Base-by-base conservation (phyloP, 257 asterid genomes). In the Nicotiana obtusifolia region DNA sequence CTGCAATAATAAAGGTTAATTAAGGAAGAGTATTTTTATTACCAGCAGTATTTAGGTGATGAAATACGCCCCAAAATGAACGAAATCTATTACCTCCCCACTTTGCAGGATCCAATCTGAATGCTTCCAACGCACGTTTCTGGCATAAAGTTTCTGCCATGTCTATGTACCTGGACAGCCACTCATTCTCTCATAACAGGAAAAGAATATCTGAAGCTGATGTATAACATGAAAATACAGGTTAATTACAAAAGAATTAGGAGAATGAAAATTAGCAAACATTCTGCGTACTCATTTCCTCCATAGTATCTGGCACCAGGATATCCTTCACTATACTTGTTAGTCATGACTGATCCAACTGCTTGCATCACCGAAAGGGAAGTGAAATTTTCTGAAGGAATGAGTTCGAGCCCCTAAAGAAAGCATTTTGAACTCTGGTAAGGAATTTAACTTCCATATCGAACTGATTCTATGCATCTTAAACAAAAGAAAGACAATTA, bases 231-330 rank as follows among this genome's bases (percentile, higher is more conserved):
- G 49, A 37, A 20, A 53, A 35, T 60, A 20, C 35, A 57, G 47
- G 22, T 11, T 19, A 47, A 80, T 10, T 10, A 52, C 47, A 4
- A 20, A 66, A 81, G 13, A 37, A 0, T 11, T 69, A 69, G 13
- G 33, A 11, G 59, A 64, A 20, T 5, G 33, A 41, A 20, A 69
- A n/a, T 37, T 41, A 71, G 76, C 64, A 78, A 80, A 31, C 20
- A 71, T 24, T 35, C 24, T 41, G 81, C 97, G 8, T 92, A 95
- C 99, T 95, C 97, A 84, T 95, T 95, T 87, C 99, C 98, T 80
- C 99, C 98, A 59, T 95, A 95, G 85, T 95, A 95, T 95, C 98
- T 91, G 19, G 99, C 99, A 37, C 98, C 99, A 83, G 99, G 99
- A 86, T 93, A 95, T 28, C 99, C 98, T 87, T 95, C 99, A 82